Conservation (phyloP, 768 basidiomycete genomes). For the Arthromyces matolae region DNA sequence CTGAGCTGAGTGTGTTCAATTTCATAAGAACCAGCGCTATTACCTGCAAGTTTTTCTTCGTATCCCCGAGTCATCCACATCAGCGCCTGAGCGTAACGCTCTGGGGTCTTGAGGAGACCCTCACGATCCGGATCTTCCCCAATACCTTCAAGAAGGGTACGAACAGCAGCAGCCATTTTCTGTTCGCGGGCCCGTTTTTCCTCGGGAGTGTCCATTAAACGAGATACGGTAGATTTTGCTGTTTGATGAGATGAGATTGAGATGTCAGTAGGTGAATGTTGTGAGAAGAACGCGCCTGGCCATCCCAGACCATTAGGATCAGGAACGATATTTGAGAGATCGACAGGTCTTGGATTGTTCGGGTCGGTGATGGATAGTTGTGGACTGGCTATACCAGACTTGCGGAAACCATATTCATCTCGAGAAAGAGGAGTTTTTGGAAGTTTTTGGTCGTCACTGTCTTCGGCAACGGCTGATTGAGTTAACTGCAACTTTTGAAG, state of each 20-base stretch:
- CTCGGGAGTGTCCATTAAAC: constrained; percentile 74
- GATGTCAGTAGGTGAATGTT: constrained; percentile 4
- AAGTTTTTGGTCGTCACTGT: constrained; percentile 7
- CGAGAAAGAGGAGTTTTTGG: constrained; percentile 36
- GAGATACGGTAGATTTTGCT: constrained; percentile 89
- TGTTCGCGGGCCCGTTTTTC: constrained; percentile 71
- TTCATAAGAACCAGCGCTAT: constrained; percentile 14
- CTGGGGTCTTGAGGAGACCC: constrained; percentile 87
- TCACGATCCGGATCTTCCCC: constrained; percentile 98
- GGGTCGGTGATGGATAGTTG: constrained; percentile 30
- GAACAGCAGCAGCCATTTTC: constrained; percentile 78
- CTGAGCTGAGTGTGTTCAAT: constrained; percentile 9
- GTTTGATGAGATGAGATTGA: constrained; percentile 10
- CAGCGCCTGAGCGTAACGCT: constrained; percentile 93
- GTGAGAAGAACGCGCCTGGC: constrained; percentile 60
- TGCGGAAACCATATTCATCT: constrained; percentile 83
- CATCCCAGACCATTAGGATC: constrained; percentile 83
- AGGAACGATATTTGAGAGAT: constrained; percentile 37
- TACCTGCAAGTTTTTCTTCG: constrained; percentile 90
- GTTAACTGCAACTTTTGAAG: constrained; percentile 45
- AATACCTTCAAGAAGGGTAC: constrained; percentile 92
- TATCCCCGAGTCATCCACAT: constrained; percentile 99
- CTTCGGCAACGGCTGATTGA: constrained; percentile 9
- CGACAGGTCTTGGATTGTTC: constrained; percentile 33
- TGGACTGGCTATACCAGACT: constrained; percentile 68